phyloP scores from a whole-genome alignment of 2,329 filamentous ascomycete genomes.

The Clonostachys rhizophaga region DNA sequence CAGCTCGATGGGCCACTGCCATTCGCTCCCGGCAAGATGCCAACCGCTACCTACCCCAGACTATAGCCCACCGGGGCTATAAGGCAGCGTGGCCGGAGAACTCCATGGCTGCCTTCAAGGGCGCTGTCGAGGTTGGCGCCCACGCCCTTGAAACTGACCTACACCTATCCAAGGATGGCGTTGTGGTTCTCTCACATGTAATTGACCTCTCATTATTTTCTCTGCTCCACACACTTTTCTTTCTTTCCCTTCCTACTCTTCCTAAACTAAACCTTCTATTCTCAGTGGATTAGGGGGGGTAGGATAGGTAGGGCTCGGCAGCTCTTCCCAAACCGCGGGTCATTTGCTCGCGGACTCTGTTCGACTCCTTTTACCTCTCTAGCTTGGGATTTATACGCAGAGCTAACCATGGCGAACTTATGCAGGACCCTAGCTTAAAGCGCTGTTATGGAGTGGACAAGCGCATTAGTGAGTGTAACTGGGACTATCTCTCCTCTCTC shows the following conservation, averaged over 20 bases:
- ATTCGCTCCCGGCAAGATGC: constrained; percentile 16
- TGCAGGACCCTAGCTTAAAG: constrained; percentile 68
- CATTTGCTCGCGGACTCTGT: not conserved
- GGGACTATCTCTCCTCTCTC: constrained; percentile 65
- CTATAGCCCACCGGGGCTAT: constrained; percentile 76
- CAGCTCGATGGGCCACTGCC: constrained; percentile 26
- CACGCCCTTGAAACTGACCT: constrained; percentile 87
- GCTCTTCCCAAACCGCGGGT: not conserved
- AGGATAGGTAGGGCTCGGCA: too few relatives aligned
- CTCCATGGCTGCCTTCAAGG: constrained; percentile 72
- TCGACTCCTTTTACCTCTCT: not conserved
- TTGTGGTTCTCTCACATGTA: constrained; percentile 83
- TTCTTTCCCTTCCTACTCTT: not conserved
- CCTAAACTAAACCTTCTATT: too few relatives aligned
- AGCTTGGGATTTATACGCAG: not conserved
- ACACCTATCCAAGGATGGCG: constrained; percentile 75
- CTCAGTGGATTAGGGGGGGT: too few relatives aligned
- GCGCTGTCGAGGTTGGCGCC: constrained; percentile 67
- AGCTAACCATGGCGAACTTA: not conserved
- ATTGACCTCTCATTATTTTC: constrained; percentile 11
- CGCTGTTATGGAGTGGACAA: constrained; percentile 76
- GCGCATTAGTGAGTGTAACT: constrained; percentile 71
- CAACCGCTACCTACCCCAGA: constrained; percentile 50
- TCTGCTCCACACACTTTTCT: not conserved
- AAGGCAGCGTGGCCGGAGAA: constrained; percentile 81